phyloP scores from a whole-genome alignment of 352 stramenopile species.

The Globisporangium okanoganense region DNA sequence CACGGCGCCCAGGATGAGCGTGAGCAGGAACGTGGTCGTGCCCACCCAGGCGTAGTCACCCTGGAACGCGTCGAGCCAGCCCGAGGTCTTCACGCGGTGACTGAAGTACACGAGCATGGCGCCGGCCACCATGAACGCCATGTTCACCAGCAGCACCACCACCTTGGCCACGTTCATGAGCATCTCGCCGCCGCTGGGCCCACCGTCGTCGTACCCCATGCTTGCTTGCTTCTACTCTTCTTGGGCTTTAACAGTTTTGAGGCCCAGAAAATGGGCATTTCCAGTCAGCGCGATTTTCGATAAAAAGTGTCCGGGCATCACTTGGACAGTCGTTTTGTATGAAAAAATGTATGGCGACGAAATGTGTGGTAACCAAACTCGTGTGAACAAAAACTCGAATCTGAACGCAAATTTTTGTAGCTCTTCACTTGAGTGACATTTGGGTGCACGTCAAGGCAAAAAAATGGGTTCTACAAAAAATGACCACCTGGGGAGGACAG shows the following conservation, averaged over 20 bases:
- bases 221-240: neutral
- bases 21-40: constrained; percentile 58
- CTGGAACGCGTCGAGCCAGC: constrained; percentile 75
- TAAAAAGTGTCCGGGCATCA: neutral
- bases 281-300: neutral
- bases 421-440: too few relatives aligned
- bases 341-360: neutral
- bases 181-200: constrained; percentile 29
- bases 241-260: neutral
- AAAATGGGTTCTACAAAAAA: too few relatives aligned
- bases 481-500: neutral
- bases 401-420: too few relatives aligned
- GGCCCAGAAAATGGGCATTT: neutral
- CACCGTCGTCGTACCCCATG: constrained; percentile 9
- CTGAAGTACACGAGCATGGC: constrained; percentile 81
- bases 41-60: constrained; percentile 65
- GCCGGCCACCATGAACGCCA: constrained; percentile 76
- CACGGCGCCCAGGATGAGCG: constrained; percentile 61
- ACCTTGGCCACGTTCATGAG: constrained; percentile 76
- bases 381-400: too few relatives aligned
- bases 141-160: constrained; percentile 78
- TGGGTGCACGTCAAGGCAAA: too few relatives aligned
- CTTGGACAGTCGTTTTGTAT: neutral
- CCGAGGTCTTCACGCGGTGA: constrained; percentile 53
- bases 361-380: neutral